Percentiles rank a stretch among this genome's conserved stretches.
phyloP scores from a whole-genome alignment of 495 filamentous ascomycete genomes.

The Xylaria curta region DNA sequence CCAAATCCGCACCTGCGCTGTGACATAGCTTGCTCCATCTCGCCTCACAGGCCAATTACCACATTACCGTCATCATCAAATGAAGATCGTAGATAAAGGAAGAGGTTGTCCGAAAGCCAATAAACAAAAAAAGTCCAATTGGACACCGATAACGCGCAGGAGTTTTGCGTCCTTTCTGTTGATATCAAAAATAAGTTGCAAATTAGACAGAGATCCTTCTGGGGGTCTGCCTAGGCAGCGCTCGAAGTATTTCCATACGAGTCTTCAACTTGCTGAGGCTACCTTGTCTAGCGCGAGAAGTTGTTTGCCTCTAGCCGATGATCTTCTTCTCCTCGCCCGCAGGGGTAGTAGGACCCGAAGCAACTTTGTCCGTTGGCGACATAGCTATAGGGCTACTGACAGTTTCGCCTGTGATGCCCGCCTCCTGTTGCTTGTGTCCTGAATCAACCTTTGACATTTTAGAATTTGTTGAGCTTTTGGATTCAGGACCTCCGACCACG shows the following conservation, averaged over 20 bases:
- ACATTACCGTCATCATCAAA: not conserved
- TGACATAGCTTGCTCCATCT: not conserved
- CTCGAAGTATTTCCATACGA: not conserved
- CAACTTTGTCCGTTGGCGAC: conserved; percentile 36
- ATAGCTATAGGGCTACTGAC: conserved; percentile 45
- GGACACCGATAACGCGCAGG: not conserved
- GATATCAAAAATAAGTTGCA: not conserved
- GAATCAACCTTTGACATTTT: conserved; percentile 32
- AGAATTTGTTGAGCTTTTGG: conserved; percentile 26
- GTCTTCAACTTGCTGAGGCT: not conserved
- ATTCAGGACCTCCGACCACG: conserved; percentile 21
- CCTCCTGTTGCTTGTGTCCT: conserved; percentile 44
- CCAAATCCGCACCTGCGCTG: not conserved
- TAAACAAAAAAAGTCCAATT: not conserved
- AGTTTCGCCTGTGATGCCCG: conserved; percentile 45
- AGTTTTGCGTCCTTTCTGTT: no score
- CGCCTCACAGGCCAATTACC: not conserved
- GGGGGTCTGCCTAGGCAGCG: not conserved
- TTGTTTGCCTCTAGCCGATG: conserved; percentile 26
- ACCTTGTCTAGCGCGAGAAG: conserved; percentile 7
- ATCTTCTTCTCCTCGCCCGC: conserved; percentile 37
- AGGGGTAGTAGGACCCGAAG: conserved; percentile 27
- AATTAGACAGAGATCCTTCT: conserved; percentile 18
- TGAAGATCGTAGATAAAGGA: not conserved
- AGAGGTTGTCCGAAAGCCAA: conserved; percentile 1